These are phyloP conservation scores for Tillandsia fasciculata DNA, from an alignment of 176 grass and related monocot genomes.

Conservation along the genomic window DNA sequence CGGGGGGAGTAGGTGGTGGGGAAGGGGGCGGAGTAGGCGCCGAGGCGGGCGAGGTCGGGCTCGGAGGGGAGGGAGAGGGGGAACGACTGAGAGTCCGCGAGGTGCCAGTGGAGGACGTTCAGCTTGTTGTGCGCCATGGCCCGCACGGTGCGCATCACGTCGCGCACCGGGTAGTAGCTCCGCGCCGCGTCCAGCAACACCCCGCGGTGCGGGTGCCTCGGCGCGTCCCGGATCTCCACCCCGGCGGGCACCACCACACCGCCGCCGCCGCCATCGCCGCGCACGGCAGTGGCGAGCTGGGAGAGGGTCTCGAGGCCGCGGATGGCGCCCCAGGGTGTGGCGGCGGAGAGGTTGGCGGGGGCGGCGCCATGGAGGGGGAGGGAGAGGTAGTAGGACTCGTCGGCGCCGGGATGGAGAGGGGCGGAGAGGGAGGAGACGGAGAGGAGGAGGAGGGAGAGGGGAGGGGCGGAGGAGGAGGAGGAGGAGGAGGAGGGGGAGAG, in stretches of 20 bases:
- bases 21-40: conserved; percentile 59
- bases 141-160: conserved; percentile 62
- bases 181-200: conserved; percentile 72
- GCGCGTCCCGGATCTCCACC: conserved; percentile 57
- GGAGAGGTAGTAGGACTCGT: conserved; percentile 79
- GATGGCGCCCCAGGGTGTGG: conserved; percentile 70
- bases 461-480: conserved; percentile 18
- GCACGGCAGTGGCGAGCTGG: conserved; percentile 40
- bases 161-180: conserved; percentile 60
- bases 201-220: conserved; percentile 60
- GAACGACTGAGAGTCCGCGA: conserved; percentile 90
- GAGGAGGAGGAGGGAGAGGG: conserved; percentile 37
- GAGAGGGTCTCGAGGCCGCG: conserved; percentile 82
- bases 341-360: conserved; percentile 40
- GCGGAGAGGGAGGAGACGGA: conserved; percentile 45
- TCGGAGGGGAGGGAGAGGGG: conserved; percentile 68
- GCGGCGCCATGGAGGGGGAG: conserved; percentile 17
- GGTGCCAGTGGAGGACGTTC: conserved; percentile 88
- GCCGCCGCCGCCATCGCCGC: conserved; percentile 13
- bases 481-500: conserved; percentile 28
- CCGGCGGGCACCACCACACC: conserved; percentile 32
- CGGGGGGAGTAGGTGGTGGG: conserved; percentile 35
- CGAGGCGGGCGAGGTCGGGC: conserved; percentile 47
- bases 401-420: conserved; percentile 43
- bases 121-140: conserved; percentile 93